These are phyloP conservation scores for Arabidopsis lyrata DNA, from an alignment of 441 rosid species.

Conservation along the genomic window DNA sequence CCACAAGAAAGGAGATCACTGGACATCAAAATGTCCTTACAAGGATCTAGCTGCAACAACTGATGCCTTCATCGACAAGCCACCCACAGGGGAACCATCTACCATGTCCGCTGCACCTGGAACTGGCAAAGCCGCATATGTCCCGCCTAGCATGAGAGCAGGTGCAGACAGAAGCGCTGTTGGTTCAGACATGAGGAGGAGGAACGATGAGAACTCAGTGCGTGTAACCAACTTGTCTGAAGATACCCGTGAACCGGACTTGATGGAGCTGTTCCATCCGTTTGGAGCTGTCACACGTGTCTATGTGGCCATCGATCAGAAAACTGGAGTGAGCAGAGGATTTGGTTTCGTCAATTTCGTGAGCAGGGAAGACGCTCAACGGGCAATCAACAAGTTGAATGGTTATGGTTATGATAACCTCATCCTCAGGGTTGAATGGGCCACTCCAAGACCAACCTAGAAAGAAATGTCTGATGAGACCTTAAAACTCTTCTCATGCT, in stretches of 20 bases:
- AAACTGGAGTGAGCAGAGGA: slow-evolving; percentile 72
- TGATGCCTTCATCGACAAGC: slow-evolving; percentile 59
- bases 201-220: slow-evolving; percentile 76
- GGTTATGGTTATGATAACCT: slow-evolving; percentile 82
- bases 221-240: slow-evolving; percentile 71
- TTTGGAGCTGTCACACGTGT: slow-evolving; percentile 69
- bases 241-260: slow-evolving; percentile 69
- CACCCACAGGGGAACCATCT: slow-evolving; percentile 52
- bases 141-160: slow-evolving; percentile 65
- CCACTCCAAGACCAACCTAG: slow-evolving; percentile 68
- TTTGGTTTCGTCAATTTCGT: slow-evolving; percentile 75
- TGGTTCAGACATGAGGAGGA: slow-evolving; percentile 73
- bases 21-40: slow-evolving; percentile 80
- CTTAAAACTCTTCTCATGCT: slow-evolving; percentile 15
- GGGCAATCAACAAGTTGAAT: slow-evolving; percentile 70
- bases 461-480: not conserved
- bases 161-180: slow-evolving; percentile 58
- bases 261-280: slow-evolving; percentile 71
- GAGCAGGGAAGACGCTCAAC: slow-evolving; percentile 68
- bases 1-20: slow-evolving; percentile 78
- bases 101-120: slow-evolving; percentile 50
- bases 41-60: slow-evolving; percentile 67
- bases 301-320: slow-evolving; percentile 73
- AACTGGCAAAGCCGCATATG: slow-evolving; percentile 57
- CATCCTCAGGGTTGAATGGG: slow-evolving; percentile 81